Evolutionary conservation across 768 basidiomycete species (phyloP), one percentile per base, ranked within the genome.

Genomic region (Tephrocybe sp.): DNA sequence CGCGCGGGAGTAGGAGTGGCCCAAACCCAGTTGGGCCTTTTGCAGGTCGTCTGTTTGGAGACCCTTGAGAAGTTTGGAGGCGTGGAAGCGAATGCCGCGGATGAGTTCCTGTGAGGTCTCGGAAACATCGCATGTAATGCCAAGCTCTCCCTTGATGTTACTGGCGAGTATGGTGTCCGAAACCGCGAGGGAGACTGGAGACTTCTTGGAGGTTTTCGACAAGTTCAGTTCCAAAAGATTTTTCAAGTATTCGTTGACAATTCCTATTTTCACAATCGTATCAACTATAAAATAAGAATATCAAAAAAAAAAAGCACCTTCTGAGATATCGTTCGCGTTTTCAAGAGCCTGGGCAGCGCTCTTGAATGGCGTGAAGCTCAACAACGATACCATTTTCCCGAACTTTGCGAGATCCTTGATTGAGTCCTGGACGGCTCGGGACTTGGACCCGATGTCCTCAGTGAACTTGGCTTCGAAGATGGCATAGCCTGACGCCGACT

Each of bases 1-100:
- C 35, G 95, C 89, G 56, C 96, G 87, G 19, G 94, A 97, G 75
- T 96, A 98, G 3, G 94, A 92, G 78, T 98, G 96, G 23, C 96
- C 96, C 43, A 98, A 79, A 64, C 96, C 96, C 59, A 98, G 89
- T 63, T 98, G 96, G 14, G 96, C 92, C 63, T 95, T 91, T 53
- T 77, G 82, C 59, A 97, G 78, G 78, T 98, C 96, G 60, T 85
- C 89, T 36, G 81, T 76, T 62, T 93, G 85, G 59, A 98, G 85
- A 17, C 89, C 93, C 56, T 85, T 92, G 61, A 98, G 80, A 43
- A 98, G 79, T 63, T 91, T 93, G 59, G 87, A 73, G 23, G 93
- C 94, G 68, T 98, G 94, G 51, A 90, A 76, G 57, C 96, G 91
- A 56, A 98, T 84, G 20, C 94, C 96, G 53, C 96, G 91, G 62